Percentiles rank a stretch among this genome's conserved stretches.
Conservation (phyloP, 192 early-diverging fungal genomes). For the Backusella mclennaniae region DNA sequence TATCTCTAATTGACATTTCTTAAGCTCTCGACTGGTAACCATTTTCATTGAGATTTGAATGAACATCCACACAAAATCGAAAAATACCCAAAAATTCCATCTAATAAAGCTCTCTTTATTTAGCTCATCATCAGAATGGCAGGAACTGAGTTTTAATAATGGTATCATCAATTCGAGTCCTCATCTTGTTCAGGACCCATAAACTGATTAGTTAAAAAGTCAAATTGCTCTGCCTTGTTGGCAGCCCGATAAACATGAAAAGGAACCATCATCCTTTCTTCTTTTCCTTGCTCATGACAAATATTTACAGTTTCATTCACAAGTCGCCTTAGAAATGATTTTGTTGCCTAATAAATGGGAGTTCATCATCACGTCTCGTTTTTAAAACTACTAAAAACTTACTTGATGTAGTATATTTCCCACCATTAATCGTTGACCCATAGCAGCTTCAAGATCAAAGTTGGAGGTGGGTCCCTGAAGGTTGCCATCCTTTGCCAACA, state of each 20-base stretch:
- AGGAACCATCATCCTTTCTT: slow-evolving; percentile 48
- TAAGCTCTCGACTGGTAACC: too few relatives aligned
- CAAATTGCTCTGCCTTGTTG: slow-evolving; percentile 39
- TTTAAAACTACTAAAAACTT: neutral
- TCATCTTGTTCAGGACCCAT: slow-evolving; percentile 17
- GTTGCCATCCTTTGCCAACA: slow-evolving; percentile 12
- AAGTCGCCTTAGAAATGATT: slow-evolving; percentile 44
- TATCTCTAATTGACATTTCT: too few relatives aligned
- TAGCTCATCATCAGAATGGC: too few relatives aligned
- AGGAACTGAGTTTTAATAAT: neutral
- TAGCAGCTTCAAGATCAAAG: slow-evolving; percentile 31
- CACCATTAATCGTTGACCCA: slow-evolving; percentile 45
- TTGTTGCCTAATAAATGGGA: slow-evolving; percentile 37
- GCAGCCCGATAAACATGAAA: slow-evolving; percentile 53
- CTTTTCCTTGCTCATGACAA: slow-evolving; percentile 29
- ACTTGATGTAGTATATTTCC: slow-evolving; percentile 45
- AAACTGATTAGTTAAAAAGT: slow-evolving; percentile 48
- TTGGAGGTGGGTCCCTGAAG: slow-evolving; percentile 6
- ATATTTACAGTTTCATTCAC: slow-evolving; percentile 38
- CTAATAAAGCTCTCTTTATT: too few relatives aligned
- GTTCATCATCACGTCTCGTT: neutral
- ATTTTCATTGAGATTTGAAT: too few relatives aligned
- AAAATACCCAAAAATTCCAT: too few relatives aligned
- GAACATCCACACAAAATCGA: too few relatives aligned
- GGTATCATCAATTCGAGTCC: neutral